phyloP scores from a whole-genome alignment of 371 early-diverging fungal genomes.

The Gilbertella persicaria region DNA sequence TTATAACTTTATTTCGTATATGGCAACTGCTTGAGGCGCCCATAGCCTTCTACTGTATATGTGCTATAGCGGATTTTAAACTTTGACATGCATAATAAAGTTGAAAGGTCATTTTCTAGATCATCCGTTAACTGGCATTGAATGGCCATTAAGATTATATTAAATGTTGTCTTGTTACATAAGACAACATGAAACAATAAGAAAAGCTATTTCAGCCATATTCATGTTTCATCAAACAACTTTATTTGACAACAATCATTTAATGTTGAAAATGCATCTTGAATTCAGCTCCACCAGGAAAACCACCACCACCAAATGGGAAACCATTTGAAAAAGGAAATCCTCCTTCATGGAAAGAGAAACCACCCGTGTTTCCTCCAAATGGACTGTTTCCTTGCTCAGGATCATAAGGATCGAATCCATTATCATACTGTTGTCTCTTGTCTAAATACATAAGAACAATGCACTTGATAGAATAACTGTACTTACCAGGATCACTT shows the following conservation, averaged over 20 bases:
- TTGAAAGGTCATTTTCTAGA: background rate
- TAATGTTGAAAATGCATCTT: slow-evolving; percentile 24
- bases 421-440: slow-evolving; percentile 82
- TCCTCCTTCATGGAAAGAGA: slow-evolving; percentile 44
- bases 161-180: too few relatives aligned
- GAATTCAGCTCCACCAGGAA: slow-evolving; percentile 8
- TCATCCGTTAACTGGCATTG: too few relatives aligned
- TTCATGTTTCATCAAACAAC: too few relatives aligned
- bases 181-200: too few relatives aligned
- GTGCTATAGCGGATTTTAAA: background rate
- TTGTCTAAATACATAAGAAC: slow-evolving; percentile 34
- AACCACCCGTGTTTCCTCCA: slow-evolving; percentile 40
- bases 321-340: slow-evolving; percentile 21
- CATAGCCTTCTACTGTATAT: background rate
- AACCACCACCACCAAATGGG: slow-evolving; percentile 15
- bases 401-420: slow-evolving; percentile 94
- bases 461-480: too few relatives aligned
- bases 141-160: too few relatives aligned
- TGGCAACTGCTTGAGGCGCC: background rate
- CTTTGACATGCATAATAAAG: background rate
- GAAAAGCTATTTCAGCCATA: too few relatives aligned
- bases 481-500: slow-evolving; percentile 67
- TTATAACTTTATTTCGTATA: background rate
- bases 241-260: too few relatives aligned
- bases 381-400: slow-evolving; percentile 44